Evolutionary conservation across 331 rosid genomes (phyloP).

Genomic region (Phaseolus coccineus): DNA sequence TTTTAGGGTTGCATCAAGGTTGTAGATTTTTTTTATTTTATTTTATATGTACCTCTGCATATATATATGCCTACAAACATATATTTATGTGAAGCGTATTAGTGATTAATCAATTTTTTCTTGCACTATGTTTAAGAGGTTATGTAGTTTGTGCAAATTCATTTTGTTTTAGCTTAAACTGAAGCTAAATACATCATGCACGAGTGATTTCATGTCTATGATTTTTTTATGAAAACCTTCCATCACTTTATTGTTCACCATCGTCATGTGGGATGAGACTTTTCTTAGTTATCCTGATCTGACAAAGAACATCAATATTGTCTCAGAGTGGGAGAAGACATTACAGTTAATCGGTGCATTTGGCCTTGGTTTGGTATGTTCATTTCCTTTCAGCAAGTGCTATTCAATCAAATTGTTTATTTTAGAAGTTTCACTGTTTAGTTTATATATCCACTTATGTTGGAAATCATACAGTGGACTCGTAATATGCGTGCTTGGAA

Average conservation of each 20-base stretch:
- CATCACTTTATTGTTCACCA: constrained; percentile 28
- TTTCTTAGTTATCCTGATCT: constrained; percentile 32
- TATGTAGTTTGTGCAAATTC: constrained; percentile 30
- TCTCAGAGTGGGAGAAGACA: constrained; percentile 94
- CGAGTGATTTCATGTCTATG: neutral
- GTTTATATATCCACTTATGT: constrained; percentile 24
- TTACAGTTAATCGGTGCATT: constrained; percentile 74
- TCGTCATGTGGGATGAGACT: neutral
- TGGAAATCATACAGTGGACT: constrained; percentile 14
- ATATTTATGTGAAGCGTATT: constrained; percentile 31
- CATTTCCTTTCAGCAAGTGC: constrained; percentile 38
- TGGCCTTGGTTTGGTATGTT: constrained; percentile 80
- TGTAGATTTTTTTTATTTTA: neutral
- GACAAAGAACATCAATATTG: constrained; percentile 42
- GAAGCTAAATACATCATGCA: neutral
- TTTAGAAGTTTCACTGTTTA: constrained; percentile 14
- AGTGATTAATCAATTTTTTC: constrained; percentile 8
- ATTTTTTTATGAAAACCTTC: constrained; percentile 23
- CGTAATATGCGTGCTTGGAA: constrained; percentile 13
- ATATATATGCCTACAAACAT: neutral
- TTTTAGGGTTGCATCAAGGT: constrained; percentile 4
- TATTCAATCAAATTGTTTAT: constrained; percentile 34
- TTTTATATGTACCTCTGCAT: constrained; percentile 13
- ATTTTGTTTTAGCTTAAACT: constrained; percentile 31
- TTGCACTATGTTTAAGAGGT: constrained; percentile 9